These are phyloP conservation scores for Cotoneaster glaucophyllus DNA, from an alignment of 306 rosid species.

Conservation along the genomic window DNA sequence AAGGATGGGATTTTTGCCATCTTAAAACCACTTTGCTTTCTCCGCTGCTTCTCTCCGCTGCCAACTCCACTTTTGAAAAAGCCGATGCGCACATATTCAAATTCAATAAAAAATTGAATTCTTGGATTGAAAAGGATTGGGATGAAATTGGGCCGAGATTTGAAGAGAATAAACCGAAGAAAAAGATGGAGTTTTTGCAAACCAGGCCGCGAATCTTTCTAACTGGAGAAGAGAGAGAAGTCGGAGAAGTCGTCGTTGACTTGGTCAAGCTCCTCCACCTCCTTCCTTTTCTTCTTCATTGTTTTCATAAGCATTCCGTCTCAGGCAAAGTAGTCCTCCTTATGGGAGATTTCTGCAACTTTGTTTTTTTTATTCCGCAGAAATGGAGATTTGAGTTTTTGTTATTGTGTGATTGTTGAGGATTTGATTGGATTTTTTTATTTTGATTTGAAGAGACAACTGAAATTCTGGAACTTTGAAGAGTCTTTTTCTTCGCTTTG, in stretches of 20 bases:
- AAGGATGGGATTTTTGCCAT: no score
- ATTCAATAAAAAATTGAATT: no score
- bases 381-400: neutral
- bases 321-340: neutral
- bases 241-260: conserved; percentile 58
- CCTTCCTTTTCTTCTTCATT: conserved; percentile 40
- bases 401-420: neutral
- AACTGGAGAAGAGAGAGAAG: conserved; percentile 66
- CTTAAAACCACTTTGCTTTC: no score
- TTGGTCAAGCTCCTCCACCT: conserved; percentile 34
- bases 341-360: neutral
- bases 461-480: neutral
- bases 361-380: neutral
- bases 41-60: no score
- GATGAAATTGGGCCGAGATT: neutral
- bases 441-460: neutral
- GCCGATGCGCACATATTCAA: no score
- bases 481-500: neutral
- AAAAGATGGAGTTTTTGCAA: neutral
- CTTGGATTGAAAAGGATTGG: no score
- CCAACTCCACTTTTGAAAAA: no score
- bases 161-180: neutral
- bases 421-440: neutral
- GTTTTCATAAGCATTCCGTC: conserved; percentile 9
- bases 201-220: conserved; percentile 90